A percentile compares a stretch with the other conserved stretches of the same genome.
Conservation (phyloP, 768 basidiomycete species). For the Mycena capillaripes region DNA sequence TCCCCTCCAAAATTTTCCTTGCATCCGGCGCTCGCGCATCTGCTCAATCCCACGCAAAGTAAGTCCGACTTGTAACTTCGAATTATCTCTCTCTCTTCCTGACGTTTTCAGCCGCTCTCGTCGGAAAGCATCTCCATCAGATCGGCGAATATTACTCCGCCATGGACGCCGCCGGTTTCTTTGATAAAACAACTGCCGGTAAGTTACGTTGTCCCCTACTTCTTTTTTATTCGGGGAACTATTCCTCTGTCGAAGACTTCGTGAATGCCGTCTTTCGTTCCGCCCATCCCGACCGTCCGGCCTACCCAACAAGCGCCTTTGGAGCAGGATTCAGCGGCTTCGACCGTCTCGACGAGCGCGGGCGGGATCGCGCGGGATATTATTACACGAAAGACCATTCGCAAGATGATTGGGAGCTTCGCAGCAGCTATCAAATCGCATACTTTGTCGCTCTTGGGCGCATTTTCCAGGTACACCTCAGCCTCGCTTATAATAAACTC, state of each 20-base stretch:
- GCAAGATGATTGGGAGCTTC: slow-evolving; percentile 15
- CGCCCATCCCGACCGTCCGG: slow-evolving; percentile 3
- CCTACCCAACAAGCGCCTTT: slow-evolving; percentile 21
- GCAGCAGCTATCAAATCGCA: slow-evolving; percentile 30
- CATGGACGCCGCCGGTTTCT: slow-evolving; percentile 35
- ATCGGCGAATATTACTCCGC: slow-evolving; percentile 18
- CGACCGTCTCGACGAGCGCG: slow-evolving; percentile 30
- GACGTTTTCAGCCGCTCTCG: slow-evolving; percentile 14
- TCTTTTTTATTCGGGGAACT: too few species aligned
- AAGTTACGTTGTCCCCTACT: background rate
- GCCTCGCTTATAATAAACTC: background rate
- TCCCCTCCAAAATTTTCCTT: background rate
- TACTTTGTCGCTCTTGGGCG: slow-evolving; percentile 31
- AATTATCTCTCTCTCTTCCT: background rate
- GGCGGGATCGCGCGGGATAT: slow-evolving; percentile 34
- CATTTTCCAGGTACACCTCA: slow-evolving; percentile 24
- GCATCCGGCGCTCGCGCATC: background rate
- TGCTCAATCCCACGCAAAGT: slow-evolving; percentile 21
- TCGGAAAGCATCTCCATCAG: slow-evolving; percentile 5
- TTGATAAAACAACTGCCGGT: slow-evolving; percentile 21
- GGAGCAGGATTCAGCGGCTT: slow-evolving; percentile 36
- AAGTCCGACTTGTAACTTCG: background rate
- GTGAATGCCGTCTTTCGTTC: background rate
- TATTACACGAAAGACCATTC: slow-evolving; percentile 11
- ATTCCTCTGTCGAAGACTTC: background rate